phyloP scores from a whole-genome alignment of 768 basidiomycete genomes.

The Hypholoma fasciculare region DNA sequence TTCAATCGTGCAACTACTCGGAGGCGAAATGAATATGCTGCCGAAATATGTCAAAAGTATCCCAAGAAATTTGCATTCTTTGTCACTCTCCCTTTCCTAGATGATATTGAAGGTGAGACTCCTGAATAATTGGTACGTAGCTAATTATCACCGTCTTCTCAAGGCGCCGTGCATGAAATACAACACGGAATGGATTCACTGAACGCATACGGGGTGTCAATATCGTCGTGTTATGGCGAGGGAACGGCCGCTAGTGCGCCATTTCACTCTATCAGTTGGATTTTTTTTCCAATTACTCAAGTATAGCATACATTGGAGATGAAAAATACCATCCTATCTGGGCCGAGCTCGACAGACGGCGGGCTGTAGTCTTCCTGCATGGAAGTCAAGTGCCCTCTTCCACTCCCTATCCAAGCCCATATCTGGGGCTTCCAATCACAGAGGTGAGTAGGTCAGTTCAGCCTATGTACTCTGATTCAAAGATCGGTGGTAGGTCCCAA shows the following conservation, averaged over 20 bases:
- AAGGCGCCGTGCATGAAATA: constrained; percentile 64
- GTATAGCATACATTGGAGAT: constrained; percentile 66
- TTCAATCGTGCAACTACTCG: constrained; percentile 44
- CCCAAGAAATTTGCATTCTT: constrained; percentile 70
- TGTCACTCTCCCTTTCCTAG: constrained; percentile 60
- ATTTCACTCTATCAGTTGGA: not conserved
- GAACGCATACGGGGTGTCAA: constrained; percentile 60
- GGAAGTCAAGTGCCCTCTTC: constrained; percentile 68
- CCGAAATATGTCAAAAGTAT: constrained; percentile 46
- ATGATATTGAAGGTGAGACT: constrained; percentile 57
- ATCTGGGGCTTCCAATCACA: constrained; percentile 65
- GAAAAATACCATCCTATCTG: constrained; percentile 65
- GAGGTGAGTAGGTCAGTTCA: constrained; percentile 43
- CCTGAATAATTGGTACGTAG: not conserved
- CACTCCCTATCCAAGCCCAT: constrained; percentile 61
- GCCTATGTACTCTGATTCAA: constrained; percentile 1
- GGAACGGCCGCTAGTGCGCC: constrained; percentile 50
- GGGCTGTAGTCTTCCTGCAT: constrained; percentile 69
- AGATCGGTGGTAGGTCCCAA: constrained; percentile 55
- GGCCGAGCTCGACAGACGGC: constrained; percentile 63
- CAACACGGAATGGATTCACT: constrained; percentile 60
- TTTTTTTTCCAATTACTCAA: not conserved
- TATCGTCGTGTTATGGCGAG: constrained; percentile 68
- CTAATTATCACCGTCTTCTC: not conserved
- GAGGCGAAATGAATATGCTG: constrained; percentile 46